Conservation (phyloP, 164 flowering plant species). For the Chimonanthus salicifolius region DNA sequence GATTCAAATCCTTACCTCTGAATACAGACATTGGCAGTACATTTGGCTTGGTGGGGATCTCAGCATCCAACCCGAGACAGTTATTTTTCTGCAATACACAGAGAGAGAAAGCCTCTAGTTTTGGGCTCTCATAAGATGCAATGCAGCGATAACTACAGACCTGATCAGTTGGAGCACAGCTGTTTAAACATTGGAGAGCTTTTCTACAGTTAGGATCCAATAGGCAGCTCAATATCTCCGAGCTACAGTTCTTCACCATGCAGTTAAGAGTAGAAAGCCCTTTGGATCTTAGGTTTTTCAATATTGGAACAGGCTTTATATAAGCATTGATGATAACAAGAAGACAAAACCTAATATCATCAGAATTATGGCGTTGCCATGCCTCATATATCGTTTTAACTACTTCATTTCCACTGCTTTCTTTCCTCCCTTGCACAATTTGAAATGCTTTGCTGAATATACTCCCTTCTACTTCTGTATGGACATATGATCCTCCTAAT, state of each 20-base stretch:
- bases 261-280: slow-evolving; percentile 80
- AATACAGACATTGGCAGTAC: slow-evolving; percentile 63
- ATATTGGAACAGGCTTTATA: slow-evolving; percentile 63
- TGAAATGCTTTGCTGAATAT: slow-evolving; percentile 31
- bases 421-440: slow-evolving; percentile 20
- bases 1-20: slow-evolving; percentile 48
- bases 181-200: slow-evolving; percentile 85
- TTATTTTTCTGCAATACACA: slow-evolving; percentile 87
- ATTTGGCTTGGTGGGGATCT: slow-evolving; percentile 63
- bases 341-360: slow-evolving; percentile 86
- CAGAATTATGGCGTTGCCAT: slow-evolving; percentile 79
- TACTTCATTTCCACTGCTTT: slow-evolving; percentile 37
- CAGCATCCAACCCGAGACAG: slow-evolving; percentile 80
- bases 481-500: slow-evolving; percentile 53
- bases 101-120: slow-evolving; percentile 79
- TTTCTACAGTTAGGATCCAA: slow-evolving; percentile 82
- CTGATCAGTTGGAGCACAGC: slow-evolving; percentile 89
- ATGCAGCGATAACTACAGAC: slow-evolving; percentile 91
- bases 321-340: slow-evolving; percentile 76
- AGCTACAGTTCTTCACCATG: slow-evolving; percentile 83
- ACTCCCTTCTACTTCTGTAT: slow-evolving; percentile 23
- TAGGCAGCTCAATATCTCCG: slow-evolving; percentile 71
- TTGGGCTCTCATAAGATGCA: slow-evolving; percentile 86
- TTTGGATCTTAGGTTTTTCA: slow-evolving; percentile 76
- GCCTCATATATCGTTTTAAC: slow-evolving; percentile 64